These are phyloP conservation scores for Litsea cubeba DNA, from an alignment of 164 flowering plant genomes.

Conservation along the genomic window DNA sequence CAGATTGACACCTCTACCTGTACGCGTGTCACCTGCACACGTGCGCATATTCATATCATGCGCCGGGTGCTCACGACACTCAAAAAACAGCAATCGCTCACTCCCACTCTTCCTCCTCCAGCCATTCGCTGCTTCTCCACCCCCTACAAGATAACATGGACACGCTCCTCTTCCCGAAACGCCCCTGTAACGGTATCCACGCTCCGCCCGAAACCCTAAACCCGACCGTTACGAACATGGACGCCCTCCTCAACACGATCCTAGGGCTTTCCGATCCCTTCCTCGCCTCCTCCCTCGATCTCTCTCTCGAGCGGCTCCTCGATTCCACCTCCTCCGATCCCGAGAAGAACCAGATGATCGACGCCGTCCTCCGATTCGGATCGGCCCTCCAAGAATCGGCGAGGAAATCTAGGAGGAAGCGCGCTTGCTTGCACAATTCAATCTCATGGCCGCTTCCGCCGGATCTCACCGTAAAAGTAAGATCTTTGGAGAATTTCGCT, in stretches of 20 bases:
- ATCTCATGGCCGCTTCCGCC: slow-evolving; percentile 67
- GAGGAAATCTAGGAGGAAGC: slow-evolving; percentile 51
- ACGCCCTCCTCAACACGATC: slow-evolving; percentile 41
- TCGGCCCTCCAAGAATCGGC: slow-evolving; percentile 55
- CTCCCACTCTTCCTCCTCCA: slow-evolving; percentile 5
- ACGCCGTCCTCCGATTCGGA: slow-evolving; percentile 53
- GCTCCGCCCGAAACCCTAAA: not conserved
- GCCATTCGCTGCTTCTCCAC: slow-evolving; percentile 8
- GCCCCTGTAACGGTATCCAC: slow-evolving; percentile 41
- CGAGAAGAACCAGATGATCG: slow-evolving; percentile 47
- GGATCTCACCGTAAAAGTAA: slow-evolving; percentile 80
- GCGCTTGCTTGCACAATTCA: slow-evolving; percentile 60
- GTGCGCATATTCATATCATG: not conserved
- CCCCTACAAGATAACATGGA: slow-evolving; percentile 34
- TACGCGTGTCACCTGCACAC: not conserved
- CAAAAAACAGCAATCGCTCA: not conserved
- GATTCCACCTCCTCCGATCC: slow-evolving; percentile 42
- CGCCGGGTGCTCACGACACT: not conserved
- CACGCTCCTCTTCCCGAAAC: slow-evolving; percentile 48
- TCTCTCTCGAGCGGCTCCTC: slow-evolving; percentile 57
- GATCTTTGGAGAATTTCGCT: not conserved
- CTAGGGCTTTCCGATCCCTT: slow-evolving; percentile 41
- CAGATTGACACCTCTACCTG: too few relatives aligned
- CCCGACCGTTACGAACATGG: slow-evolving; percentile 18
- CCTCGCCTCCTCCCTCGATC: slow-evolving; percentile 28